phyloP scores from a whole-genome alignment of 352 stramenopile genomes.

The Pythium diclinum region DNA sequence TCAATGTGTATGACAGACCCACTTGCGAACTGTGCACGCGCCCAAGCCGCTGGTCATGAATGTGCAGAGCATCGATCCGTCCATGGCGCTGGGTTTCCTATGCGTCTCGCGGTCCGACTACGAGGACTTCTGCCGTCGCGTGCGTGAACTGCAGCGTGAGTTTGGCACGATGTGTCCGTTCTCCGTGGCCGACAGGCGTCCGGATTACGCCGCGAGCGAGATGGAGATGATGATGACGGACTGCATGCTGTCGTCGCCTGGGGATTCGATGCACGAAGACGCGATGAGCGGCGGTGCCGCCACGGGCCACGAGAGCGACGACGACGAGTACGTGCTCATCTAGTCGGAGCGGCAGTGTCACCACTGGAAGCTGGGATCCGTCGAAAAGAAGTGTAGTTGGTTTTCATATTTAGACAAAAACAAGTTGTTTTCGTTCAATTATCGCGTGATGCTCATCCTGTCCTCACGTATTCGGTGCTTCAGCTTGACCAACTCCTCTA shows the following conservation, averaged over 20 bases:
- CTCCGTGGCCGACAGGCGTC: slow-evolving; percentile 51
- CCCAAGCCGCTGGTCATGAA: slow-evolving; percentile 70
- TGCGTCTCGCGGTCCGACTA: slow-evolving; percentile 78
- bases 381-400: no score
- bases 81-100: slow-evolving; percentile 92
- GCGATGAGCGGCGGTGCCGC: slow-evolving; percentile 28
- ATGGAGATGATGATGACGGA: slow-evolving; percentile 47
- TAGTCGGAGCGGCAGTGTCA: slow-evolving; percentile 5
- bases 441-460: no score
- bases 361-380: no score
- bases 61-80: slow-evolving; percentile 90
- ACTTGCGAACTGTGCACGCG: slow-evolving; percentile 54
- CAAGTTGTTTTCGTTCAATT: background rate
- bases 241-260: slow-evolving; percentile 44
- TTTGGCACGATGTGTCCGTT: slow-evolving; percentile 53
- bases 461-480: no score
- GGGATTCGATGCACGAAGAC: slow-evolving; percentile 59
- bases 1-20: slow-evolving; percentile 35
- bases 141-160: slow-evolving; percentile 42
- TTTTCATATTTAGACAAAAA: background rate
- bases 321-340: slow-evolving; percentile 77
- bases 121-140: slow-evolving; percentile 56
- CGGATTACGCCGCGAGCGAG: slow-evolving; percentile 48
- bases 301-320: slow-evolving; percentile 33
- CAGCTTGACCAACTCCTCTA: no score